Percentiles rank a stretch among this genome's conserved stretches.
Conservation (phyloP, 148 eudicot species). For the Suaeda aralocaspica region DNA sequence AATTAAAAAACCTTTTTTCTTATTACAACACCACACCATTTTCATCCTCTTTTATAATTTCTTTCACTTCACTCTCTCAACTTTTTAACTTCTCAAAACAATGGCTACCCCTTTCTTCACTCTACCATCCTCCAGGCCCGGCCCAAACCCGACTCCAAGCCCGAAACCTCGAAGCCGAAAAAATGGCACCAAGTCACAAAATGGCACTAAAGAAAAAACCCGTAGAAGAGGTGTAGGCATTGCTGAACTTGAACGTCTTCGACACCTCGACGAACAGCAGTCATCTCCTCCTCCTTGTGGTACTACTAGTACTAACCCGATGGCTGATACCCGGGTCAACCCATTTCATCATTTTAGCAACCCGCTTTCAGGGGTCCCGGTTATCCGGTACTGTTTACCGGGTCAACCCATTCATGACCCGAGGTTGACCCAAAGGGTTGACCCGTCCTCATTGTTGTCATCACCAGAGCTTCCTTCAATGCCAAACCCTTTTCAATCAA, state of each 20-base stretch:
- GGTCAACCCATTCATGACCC: constrained; percentile 16
- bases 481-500: constrained; percentile 30
- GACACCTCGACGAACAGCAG: not conserved
- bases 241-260: constrained; percentile 48
- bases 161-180: constrained; percentile 16
- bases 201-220: constrained; percentile 29
- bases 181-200: constrained; percentile 15
- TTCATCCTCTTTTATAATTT: not conserved
- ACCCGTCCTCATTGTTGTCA: not conserved
- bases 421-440: constrained; percentile 11
- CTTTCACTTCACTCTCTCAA: not conserved
- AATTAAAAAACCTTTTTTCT: not conserved
- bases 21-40: not conserved
- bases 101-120: constrained; percentile 5
- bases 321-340: not conserved
- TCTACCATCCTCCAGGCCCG: constrained; percentile 1
- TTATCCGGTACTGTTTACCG: constrained; percentile 17
- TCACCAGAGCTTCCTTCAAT: constrained; percentile 56
- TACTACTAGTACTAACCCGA: not conserved
- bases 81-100: not conserved
- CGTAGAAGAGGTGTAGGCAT: constrained; percentile 70
- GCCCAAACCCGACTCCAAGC: not conserved
- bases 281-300: not conserved
- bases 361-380: constrained; percentile 17
- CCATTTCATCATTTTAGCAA: not conserved